Conservation (phyloP, 495 filamentous ascomycete genomes). For the Penicillium ochrochloron region DNA sequence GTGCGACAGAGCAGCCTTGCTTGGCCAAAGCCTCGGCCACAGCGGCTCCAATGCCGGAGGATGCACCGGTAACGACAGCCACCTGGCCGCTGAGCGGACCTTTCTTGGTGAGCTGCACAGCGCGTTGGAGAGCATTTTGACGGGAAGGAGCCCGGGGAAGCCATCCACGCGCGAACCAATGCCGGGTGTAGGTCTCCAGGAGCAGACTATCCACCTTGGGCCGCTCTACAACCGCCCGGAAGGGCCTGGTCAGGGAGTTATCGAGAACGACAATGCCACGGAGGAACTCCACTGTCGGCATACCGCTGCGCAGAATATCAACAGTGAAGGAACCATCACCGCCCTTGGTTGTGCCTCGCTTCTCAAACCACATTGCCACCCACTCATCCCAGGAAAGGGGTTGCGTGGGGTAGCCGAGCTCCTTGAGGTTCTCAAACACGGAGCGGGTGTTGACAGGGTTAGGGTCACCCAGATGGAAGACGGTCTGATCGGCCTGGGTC, state of each 20-base stretch:
- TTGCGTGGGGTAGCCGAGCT: slow-evolving; percentile 67
- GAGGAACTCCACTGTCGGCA: slow-evolving; percentile 67
- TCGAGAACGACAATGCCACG: slow-evolving; percentile 63
- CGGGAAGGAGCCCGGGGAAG: slow-evolving; percentile 57
- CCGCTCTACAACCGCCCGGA: slow-evolving; percentile 58
- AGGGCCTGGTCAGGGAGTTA: slow-evolving; percentile 59
- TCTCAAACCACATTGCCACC: slow-evolving; percentile 64
- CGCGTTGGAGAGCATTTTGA: slow-evolving; percentile 39
- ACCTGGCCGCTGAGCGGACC: slow-evolving; percentile 58
- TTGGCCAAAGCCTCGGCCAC: slow-evolving; percentile 54
- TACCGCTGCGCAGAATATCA: slow-evolving; percentile 59
- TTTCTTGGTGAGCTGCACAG: slow-evolving; percentile 38
- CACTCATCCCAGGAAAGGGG: slow-evolving; percentile 64
- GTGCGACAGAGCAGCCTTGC: slow-evolving; percentile 64
- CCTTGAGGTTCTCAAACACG: slow-evolving; percentile 59
- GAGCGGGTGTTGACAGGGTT: slow-evolving; percentile 57
- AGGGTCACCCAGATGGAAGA: slow-evolving; percentile 72
- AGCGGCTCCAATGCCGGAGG: slow-evolving; percentile 55
- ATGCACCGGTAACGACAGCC: slow-evolving; percentile 55
- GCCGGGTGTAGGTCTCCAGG: slow-evolving; percentile 67
- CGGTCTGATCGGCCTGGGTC: slow-evolving; percentile 52
- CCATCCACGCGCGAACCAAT: slow-evolving; percentile 74
- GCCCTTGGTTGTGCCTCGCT: slow-evolving; percentile 58
- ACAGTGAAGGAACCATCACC: slow-evolving; percentile 64
- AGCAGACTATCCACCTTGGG: slow-evolving; percentile 63